Base-by-base conservation (phyloP, 345 rosid genomes). In the Reutealis trisperma region DNA sequence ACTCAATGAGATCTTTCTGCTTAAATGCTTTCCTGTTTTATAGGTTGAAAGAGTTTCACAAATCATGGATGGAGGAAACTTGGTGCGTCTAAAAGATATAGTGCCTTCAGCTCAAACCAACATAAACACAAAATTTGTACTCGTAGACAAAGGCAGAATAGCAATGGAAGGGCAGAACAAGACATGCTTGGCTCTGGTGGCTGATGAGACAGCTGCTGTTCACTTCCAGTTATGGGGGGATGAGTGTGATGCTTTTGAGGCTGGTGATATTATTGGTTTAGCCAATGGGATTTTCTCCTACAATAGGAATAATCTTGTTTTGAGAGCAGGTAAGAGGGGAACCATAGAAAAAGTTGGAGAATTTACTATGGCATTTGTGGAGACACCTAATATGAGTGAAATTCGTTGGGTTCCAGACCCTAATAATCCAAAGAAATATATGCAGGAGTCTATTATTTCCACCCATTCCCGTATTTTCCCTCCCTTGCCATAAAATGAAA, bases 151-250 rank as follows among this genome's bases (percentile, higher is more conserved):
- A 75, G 81, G 85, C 19, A 78, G 72, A 59, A 51, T 75, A 2
- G 21, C 59, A 60, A 37, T 7, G 37, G 82, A 81, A 45, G 86
- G 86, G 10, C 72, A 81, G 69, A 89, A 79, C 67, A 89, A 84
- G 83, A 87, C 83, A 42, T 91, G 91, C 75, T 51, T 86, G 74
- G 92, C 88, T 2, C 82, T 92, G 22, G 94, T 82, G 18, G 94
- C 92, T 1, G 97, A 92, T 78, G 88, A 91, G 70, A 88, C 93
- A 0, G 93, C 96, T 3, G 87, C 94, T 0, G 91, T 86, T 60
- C 91, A 94, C 79, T 83, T 91, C 78, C 89, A 88, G 86, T 75
- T 94, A 18, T 91, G 94, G 97, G 92, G 91, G 0, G 89, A 89
- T 0, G 94, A 94, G 67, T 88, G 96, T 67, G 89, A 90, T 0